Evolutionary conservation across 176 grass and related monocot genomes (phyloP).

Genomic region (Carex pumila): DNA sequence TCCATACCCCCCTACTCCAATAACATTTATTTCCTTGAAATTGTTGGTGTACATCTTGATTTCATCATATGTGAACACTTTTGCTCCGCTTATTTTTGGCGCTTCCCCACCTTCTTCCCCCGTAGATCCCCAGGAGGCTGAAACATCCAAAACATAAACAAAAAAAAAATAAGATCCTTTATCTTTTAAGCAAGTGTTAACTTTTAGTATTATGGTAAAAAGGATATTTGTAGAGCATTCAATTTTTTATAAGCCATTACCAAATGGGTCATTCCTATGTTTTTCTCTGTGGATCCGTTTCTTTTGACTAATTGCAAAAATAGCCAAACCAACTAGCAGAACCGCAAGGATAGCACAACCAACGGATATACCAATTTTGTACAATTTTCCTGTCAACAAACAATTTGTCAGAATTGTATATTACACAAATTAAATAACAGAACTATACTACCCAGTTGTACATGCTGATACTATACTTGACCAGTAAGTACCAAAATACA

Average conservation of each 20-base stretch:
- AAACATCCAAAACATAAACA: not conserved
- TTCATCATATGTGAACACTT: constrained; percentile 59
- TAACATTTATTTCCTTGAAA: constrained; percentile 57
- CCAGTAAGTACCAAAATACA: not conserved
- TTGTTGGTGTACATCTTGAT: constrained; percentile 66
- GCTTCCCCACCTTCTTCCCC: constrained; percentile 53
- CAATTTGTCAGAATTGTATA: not conserved
- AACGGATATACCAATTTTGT: constrained; percentile 40
- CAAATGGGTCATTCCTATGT: constrained; percentile 44
- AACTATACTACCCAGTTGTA: not conserved
- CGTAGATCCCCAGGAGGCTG: constrained; percentile 62
- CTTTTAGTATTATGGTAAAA: not conserved
- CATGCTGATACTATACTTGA: not conserved
- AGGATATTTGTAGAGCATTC: not conserved
- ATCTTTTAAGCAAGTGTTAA: not conserved
- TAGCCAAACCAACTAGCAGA: constrained; percentile 25
- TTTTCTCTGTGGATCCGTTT: constrained; percentile 38
- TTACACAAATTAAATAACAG: not conserved
- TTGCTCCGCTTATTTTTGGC: constrained; percentile 54
- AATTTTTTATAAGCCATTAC: constrained; percentile 26
- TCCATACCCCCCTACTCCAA: constrained; percentile 83
- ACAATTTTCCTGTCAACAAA: not conserved
- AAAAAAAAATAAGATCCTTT: not conserved
- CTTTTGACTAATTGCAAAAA: constrained; percentile 47
- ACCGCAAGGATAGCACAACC: constrained; percentile 26